These are phyloP conservation scores for Dictyostelium brefeldianum DNA, from an alignment of 78 protist species.

Conservation along the genomic window DNA sequence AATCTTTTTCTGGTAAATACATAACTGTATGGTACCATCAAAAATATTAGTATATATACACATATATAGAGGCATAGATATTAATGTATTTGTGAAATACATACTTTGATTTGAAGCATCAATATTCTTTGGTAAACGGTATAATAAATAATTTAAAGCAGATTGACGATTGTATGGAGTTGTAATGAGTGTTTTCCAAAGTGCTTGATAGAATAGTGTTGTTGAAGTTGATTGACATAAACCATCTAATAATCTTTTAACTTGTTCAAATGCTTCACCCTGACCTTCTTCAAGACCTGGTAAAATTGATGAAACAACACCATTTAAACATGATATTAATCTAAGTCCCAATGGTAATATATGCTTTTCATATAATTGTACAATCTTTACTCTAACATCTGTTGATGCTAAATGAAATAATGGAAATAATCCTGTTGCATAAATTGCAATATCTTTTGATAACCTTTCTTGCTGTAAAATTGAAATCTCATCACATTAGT, in stretches of 20 bases:
- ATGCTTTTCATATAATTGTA: slow-evolving; percentile 51
- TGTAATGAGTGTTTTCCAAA: slow-evolving; percentile 68
- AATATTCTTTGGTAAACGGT: slow-evolving; percentile 43
- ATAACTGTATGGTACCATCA: neutral
- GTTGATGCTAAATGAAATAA: slow-evolving; percentile 79
- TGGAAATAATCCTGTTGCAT: slow-evolving; percentile 82
- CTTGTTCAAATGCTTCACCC: slow-evolving; percentile 71
- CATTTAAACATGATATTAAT: slow-evolving; percentile 49
- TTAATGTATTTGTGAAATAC: neutral
- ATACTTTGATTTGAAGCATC: slow-evolving; percentile 53
- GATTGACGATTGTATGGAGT: slow-evolving; percentile 57
- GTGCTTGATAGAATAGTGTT: slow-evolving; percentile 64
- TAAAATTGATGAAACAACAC: slow-evolving; percentile 68
- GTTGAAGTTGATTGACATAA: slow-evolving; percentile 54
- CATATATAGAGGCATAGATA: neutral
- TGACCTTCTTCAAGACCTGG: slow-evolving; percentile 76
- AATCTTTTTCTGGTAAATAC: slow-evolving; percentile 76
- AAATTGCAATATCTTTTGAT: slow-evolving; percentile 80
- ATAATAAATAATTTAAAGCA: slow-evolving; percentile 29
- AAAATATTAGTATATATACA: neutral
- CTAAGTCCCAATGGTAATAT: slow-evolving; percentile 49
- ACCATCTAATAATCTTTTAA: slow-evolving; percentile 29
- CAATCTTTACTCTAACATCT: slow-evolving; percentile 60
- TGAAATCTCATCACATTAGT: neutral
- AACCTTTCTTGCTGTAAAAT: slow-evolving; percentile 58